Base-by-base conservation (phyloP, 345 rosid species). In the Brassica rapa region DNA sequence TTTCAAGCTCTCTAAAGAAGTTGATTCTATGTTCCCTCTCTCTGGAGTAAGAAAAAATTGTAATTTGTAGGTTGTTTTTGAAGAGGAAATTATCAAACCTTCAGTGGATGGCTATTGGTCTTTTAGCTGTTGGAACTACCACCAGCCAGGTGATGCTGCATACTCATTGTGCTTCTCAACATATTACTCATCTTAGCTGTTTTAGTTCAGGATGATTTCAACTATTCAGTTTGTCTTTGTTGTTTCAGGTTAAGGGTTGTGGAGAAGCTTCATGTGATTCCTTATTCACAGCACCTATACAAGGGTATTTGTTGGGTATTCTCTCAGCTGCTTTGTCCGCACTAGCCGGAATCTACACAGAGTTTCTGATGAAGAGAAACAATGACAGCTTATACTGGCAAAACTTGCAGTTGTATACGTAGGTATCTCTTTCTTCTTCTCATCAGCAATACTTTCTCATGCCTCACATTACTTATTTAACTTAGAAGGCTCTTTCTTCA, bases 371-470 rank as follows among this genome's bases (percentile, higher is more conserved):
- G 98, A 93, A 95, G 88, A 91, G 91, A 89, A 95, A 91, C 73
- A 89, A 84, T 66, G 99, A 95, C 67, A 91, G 92, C 84, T 83
- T 95, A 83, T 95, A 91, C 83, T 93, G 97, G 98, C 98, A 93
- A 83, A 95, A 95, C 82, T 78, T 91, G 75, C 97, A 95, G 78
- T 87, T 95, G 77, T 93, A 95, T 83, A 86, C 89, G 97, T 95
- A 86, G 85, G 98, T 93, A 84, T 84, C 88, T 65, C 70, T 79
- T 82, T 80, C 84, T 75, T 65, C 80, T 85, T 77, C 46, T 24
- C 74, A 77, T 62, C 70, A 73, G 16, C 55, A 51, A n/a, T 4
- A 61, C 72, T 76, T 72, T 33, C 56, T 81, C 29, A 39, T 65
- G 8, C 77, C 73, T 55, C 66, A 74, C 49, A 5, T 5, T 73